phyloP scores from a whole-genome alignment of 1,284 basidiomycete species.

The Puccinia coronata region DNA sequence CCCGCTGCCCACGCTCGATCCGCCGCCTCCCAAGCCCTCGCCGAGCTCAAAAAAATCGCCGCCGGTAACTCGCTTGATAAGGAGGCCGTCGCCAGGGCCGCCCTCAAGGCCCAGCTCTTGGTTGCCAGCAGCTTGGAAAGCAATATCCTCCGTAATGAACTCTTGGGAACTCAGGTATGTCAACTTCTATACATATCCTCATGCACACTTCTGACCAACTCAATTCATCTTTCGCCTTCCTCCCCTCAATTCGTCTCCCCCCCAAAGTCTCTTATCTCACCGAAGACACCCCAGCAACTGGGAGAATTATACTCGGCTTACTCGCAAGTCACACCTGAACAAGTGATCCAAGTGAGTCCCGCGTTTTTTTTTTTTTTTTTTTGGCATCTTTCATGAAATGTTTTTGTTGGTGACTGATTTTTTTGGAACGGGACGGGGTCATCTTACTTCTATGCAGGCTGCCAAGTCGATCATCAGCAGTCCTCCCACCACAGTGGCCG shows the following conservation, averaged over 20 bases:
- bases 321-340: slow-evolving; percentile 57
- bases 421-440: not conserved
- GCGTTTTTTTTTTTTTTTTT: not conserved
- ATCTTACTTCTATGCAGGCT: slow-evolving; percentile 50
- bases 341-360: slow-evolving; percentile 55
- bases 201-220: slow-evolving; percentile 61
- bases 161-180: slow-evolving; percentile 68
- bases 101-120: slow-evolving; percentile 81
- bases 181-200: slow-evolving; percentile 43
- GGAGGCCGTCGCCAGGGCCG: slow-evolving; percentile 71
- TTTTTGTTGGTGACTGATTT: not conserved
- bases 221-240: not conserved
- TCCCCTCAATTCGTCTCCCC: slow-evolving; percentile 64
- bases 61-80: slow-evolving; percentile 53
- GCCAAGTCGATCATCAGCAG: slow-evolving; percentile 64
- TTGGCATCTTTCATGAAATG: not conserved
- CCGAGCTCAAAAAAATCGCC: slow-evolving; percentile 68
- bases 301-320: slow-evolving; percentile 55
- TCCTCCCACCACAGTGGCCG: slow-evolving; percentile 80
- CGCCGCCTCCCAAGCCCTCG: slow-evolving; percentile 68
- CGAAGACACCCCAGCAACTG: slow-evolving; percentile 64
- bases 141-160: slow-evolving; percentile 69
- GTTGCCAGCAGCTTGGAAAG: slow-evolving; percentile 71
- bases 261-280: slow-evolving; percentile 66
- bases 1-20: slow-evolving; percentile 63